Evolutionary conservation across 768 basidiomycete genomes (phyloP).

Genomic region (Agaricus sinodeliciosus): DNA sequence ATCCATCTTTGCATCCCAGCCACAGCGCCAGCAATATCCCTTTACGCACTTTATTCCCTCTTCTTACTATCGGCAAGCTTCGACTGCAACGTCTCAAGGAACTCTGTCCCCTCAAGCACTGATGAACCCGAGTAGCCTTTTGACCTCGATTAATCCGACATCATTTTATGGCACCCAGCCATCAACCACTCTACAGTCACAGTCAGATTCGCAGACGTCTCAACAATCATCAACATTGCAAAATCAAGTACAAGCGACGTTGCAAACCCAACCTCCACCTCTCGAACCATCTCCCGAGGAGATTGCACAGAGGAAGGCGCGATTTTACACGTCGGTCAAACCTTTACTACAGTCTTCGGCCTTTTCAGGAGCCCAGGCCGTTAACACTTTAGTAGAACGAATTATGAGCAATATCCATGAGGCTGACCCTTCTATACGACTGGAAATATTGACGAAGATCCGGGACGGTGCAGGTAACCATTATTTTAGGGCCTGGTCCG

Average conservation of each 20-base stretch:
- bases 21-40: conserved; percentile 19
- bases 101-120: conserved; percentile 68
- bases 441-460: conserved; percentile 76
- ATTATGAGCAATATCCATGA: conserved; percentile 57
- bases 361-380: conserved; percentile 67
- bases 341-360: conserved; percentile 50
- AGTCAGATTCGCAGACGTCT: conserved; percentile 10
- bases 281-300: conserved; percentile 25
- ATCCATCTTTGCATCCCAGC: conserved; percentile 12
- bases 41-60: conserved; percentile 13
- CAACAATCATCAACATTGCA: conserved; percentile 12
- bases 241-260: conserved; percentile 11
- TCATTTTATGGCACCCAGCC: conserved; percentile 24
- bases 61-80: conserved; percentile 26
- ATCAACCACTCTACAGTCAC: conserved; percentile 14
- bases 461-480: conserved; percentile 81
- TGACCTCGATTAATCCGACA: conserved; percentile 35
- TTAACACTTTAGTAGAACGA: conserved; percentile 49
- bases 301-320: conserved; percentile 48
- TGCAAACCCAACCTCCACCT: conserved; percentile 16
- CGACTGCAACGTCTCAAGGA: conserved; percentile 38
- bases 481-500: conserved; percentile 83
- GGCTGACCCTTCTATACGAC: conserved; percentile 55
- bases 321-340: conserved; percentile 44
- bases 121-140: conserved; percentile 26